phyloP scores from a whole-genome alignment of 108 stramenopile genomes.

The Nitzschia sp. region DNA sequence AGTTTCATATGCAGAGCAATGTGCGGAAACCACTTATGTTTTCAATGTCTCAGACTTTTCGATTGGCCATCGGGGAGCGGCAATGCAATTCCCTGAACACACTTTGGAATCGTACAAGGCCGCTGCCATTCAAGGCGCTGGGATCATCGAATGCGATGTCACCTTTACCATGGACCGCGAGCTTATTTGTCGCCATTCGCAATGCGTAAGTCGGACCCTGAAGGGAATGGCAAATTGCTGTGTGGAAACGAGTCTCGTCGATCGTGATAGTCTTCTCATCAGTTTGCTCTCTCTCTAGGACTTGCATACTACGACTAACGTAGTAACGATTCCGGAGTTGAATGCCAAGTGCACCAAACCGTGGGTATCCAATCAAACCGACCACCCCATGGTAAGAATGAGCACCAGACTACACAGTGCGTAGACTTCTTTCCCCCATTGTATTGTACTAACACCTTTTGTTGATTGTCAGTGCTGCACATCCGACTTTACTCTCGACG shows the following conservation, averaged over 20 bases:
- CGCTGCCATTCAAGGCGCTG: constrained; percentile 56
- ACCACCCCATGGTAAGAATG: no score
- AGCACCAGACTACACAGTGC: no score
- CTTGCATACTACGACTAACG: constrained; percentile 74
- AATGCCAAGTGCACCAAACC: constrained; percentile 74
- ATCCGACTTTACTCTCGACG: constrained; percentile 70
- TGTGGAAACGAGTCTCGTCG: no score
- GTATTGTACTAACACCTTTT: no score
- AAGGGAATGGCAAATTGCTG: no score
- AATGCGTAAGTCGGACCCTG: no score
- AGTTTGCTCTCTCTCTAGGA: no score
- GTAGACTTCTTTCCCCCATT: no score
- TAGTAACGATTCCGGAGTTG: constrained; percentile 54
- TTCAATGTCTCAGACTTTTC: constrained; percentile 55
- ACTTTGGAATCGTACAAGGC: constrained; percentile 53
- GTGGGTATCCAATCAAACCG: constrained; percentile 16
- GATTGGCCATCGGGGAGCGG: constrained; percentile 81
- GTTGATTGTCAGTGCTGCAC: constrained; percentile 63
- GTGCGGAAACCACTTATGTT: constrained; percentile 40
- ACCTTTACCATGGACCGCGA: constrained; percentile 73
- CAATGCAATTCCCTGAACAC: constrained; percentile 66
- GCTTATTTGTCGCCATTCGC: constrained; percentile 73
- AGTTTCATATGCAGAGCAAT: constrained; percentile 29
- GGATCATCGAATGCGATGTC: constrained; percentile 82
- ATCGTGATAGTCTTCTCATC: no score